These are phyloP conservation scores for Suillus ampliporus DNA, from an alignment of 768 basidiomycete species.

Conservation along the genomic window DNA sequence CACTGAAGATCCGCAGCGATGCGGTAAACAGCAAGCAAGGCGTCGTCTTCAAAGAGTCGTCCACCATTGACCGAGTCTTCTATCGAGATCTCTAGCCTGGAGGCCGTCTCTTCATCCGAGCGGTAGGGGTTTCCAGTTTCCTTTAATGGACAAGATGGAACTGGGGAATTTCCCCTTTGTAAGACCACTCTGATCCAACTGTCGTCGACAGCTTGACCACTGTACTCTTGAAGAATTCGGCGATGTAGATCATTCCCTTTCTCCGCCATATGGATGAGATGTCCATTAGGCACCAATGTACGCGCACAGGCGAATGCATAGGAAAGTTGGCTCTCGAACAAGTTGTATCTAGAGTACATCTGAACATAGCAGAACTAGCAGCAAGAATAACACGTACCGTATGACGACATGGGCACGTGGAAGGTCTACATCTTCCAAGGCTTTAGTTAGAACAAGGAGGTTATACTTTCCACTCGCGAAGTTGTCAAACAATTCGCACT, in stretches of 20 bases:
- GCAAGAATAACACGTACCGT: slow-evolving; percentile 47
- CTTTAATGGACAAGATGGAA: slow-evolving; percentile 51
- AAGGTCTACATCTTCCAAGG: slow-evolving; percentile 63
- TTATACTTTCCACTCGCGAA: slow-evolving; percentile 66
- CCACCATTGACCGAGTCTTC: slow-evolving; percentile 68
- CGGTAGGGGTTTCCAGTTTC: slow-evolving; percentile 49
- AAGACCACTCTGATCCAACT: slow-evolving; percentile 57
- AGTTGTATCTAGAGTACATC: slow-evolving; percentile 52
- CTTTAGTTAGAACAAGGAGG: slow-evolving; percentile 64
- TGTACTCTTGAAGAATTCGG: slow-evolving; percentile 52
- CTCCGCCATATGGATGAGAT: slow-evolving; percentile 69
- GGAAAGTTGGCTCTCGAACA: slow-evolving; percentile 67
- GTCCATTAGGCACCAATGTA: slow-evolving; percentile 51
- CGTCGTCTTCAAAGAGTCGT: slow-evolving; percentile 62
- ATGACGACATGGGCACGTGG: slow-evolving; percentile 64
- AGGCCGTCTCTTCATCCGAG: slow-evolving; percentile 48
- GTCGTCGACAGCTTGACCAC: slow-evolving; percentile 46
- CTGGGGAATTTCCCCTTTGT: slow-evolving; percentile 37
- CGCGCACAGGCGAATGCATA: slow-evolving; percentile 59
- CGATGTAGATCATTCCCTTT: slow-evolving; percentile 60
- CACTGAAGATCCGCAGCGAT: slow-evolving; percentile 40
- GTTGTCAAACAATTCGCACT: slow-evolving; percentile 40
- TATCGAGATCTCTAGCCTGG: slow-evolving; percentile 44
- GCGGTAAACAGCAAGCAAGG: slow-evolving; percentile 60
- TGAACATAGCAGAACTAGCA: slow-evolving; percentile 4